Evolutionary conservation across 306 rosid genomes (phyloP).

Genomic region (Cicer judaicum): DNA sequence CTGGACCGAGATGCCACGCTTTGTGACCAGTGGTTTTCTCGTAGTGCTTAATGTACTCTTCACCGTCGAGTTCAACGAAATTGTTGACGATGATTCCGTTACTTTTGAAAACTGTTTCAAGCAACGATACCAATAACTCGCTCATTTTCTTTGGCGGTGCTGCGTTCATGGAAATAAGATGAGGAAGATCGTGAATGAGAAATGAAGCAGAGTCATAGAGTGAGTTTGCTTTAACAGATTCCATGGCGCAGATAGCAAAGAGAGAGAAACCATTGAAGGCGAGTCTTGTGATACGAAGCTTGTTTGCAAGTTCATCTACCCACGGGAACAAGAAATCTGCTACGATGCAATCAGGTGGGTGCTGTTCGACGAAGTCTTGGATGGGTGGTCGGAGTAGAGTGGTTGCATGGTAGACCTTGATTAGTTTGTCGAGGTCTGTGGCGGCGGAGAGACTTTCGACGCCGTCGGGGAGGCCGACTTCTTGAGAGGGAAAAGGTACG

Average conservation of each 20-base stretch:
- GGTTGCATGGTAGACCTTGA: conserved; percentile 2
- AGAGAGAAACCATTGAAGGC: conserved; percentile 30
- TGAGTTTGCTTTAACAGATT: not conserved
- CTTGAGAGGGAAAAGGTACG: conserved; percentile 16
- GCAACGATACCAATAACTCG: not conserved
- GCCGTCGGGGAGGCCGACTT: conserved; percentile 18
- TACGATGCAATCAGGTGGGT: conserved; percentile 45
- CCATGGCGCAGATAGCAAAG: conserved; percentile 28
- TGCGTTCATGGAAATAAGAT: conserved; percentile 20
- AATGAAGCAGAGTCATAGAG: not conserved
- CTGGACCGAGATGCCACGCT: conserved; percentile 53
- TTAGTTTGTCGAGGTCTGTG: not conserved
- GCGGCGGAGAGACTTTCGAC: not conserved
- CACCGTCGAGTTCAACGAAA: conserved; percentile 47
- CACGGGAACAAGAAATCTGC: conserved; percentile 37
- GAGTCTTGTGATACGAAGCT: conserved; percentile 33
- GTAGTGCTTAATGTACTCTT: conserved; percentile 34
- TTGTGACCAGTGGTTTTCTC: conserved; percentile 15
- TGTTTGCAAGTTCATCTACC: conserved; percentile 33
- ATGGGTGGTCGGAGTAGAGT: conserved; percentile 10
- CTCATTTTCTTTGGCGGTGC: not conserved
- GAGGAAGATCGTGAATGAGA: conserved; percentile 36
- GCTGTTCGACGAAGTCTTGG: not conserved
- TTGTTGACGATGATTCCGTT: conserved; percentile 42
- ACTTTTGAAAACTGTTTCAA: conserved; percentile 30